Percentiles rank a stretch among this genome's conserved stretches.
These are phyloP conservation scores for Penstemon barbatus DNA, from an alignment of 257 asterid genomes.

Conservation along the genomic window DNA sequence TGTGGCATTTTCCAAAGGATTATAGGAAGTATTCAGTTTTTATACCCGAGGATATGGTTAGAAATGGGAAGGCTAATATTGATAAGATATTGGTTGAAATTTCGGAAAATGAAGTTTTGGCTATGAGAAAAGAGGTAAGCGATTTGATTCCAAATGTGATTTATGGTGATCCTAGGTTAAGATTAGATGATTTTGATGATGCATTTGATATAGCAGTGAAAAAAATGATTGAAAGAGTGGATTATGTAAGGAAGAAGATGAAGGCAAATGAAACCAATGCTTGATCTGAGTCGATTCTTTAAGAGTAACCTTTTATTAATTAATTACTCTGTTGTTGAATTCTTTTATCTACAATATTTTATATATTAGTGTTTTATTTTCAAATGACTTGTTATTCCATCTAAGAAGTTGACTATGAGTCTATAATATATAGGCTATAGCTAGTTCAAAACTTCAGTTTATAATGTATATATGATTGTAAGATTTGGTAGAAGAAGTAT, in stretches of 20 bases:
- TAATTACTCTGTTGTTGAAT: too few species aligned
- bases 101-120: not conserved
- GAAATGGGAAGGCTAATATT: conserved; percentile 11
- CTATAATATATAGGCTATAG: too few species aligned
- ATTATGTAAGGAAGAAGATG: not conserved
- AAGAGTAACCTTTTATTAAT: too few species aligned
- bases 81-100: conserved; percentile 14
- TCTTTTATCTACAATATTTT: too few species aligned
- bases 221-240: conserved; percentile 16
- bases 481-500: too few species aligned
- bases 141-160: conserved; percentile 4
- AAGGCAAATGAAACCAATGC: not conserved
- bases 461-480: too few species aligned
- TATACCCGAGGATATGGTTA: conserved; percentile 26
- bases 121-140: conserved; percentile 19
- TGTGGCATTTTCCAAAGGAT: conserved; percentile 28
- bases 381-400: too few species aligned
- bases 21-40: conserved; percentile 25
- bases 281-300: not conserved
- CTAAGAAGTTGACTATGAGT: too few species aligned
- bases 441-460: too few species aligned
- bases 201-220: conserved; percentile 27
- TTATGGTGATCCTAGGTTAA: conserved; percentile 12
- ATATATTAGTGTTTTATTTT: too few species aligned
- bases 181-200: conserved; percentile 17